phyloP scores from a whole-genome alignment of 768 basidiomycete species.

The Dendrothele bispora region DNA sequence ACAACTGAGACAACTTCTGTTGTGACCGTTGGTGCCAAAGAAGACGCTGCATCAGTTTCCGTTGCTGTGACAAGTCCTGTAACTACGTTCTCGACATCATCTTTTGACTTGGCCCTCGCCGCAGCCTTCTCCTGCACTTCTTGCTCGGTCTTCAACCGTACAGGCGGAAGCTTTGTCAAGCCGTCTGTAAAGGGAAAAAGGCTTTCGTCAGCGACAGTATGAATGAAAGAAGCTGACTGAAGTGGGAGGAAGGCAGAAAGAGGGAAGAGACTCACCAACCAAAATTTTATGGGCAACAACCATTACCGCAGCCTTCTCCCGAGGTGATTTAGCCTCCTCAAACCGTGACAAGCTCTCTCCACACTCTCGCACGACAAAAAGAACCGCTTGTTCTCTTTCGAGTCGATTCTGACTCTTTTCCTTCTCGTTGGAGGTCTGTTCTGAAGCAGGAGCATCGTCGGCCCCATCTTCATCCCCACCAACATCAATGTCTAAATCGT shows the following conservation, averaged over 20 bases:
- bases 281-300: slow-evolving; percentile 84
- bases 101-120: not conserved
- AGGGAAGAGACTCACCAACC: slow-evolving; percentile 58
- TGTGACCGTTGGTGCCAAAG: not conserved
- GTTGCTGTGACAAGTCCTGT: not conserved
- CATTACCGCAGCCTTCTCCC: slow-evolving; percentile 76
- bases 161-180: slow-evolving; percentile 68
- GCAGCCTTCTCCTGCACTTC: slow-evolving; percentile 35
- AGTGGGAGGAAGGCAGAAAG: no score
- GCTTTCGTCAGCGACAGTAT: slow-evolving; percentile 10
- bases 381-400: slow-evolving; percentile 43
- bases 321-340: slow-evolving; percentile 53
- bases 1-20: not conserved
- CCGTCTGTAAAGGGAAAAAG: slow-evolving; percentile 54
- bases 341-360: slow-evolving; percentile 67
- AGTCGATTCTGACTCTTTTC: not conserved
- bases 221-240: not conserved
- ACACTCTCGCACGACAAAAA: slow-evolving; percentile 66
- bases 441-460: no score
- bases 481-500: slow-evolving; percentile 87
- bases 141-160: slow-evolving; percentile 69
- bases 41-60: not conserved
- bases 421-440: slow-evolving; percentile 7
- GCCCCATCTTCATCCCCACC: slow-evolving; percentile 34
- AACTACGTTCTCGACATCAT: not conserved